Conservation (phyloP, 306 rosid genomes). For the Quercus robur region DNA sequence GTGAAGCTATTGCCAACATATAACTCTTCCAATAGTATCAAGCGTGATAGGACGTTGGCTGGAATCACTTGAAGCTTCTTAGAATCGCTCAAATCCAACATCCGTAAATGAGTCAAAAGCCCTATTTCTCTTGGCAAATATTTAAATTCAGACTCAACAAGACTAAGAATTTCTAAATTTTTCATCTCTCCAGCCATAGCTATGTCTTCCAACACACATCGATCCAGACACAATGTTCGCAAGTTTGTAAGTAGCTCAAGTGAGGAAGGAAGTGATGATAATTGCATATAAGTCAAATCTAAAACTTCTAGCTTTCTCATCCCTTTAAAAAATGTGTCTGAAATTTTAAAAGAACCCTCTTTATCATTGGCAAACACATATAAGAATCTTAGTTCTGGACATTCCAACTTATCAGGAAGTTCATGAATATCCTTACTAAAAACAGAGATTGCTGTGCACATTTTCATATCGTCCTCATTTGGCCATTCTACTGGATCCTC, state of each 20-base stretch:
- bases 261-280: too few species aligned
- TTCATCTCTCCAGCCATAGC: not conserved
- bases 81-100: not conserved
- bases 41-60: not conserved
- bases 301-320: too few species aligned
- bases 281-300: too few species aligned
- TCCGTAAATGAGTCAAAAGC: not conserved
- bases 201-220: not conserved
- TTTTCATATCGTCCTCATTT: too few species aligned
- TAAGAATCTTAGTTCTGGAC: too few species aligned
- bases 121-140: not conserved
- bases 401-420: too few species aligned
- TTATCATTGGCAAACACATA: rapidly evolving
- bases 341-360: too few species aligned
- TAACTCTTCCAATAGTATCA: not conserved
- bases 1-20: not conserved
- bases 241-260: not conserved
- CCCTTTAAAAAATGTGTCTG: too few species aligned
- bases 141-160: rapidly evolving
- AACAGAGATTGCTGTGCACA: too few species aligned
- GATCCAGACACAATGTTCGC: not conserved
- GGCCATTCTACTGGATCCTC: too few species aligned
- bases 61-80: not conserved
- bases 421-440: too few species aligned
- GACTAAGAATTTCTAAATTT: not conserved